A percentile compares a stretch with the other conserved stretches of the same genome.
phyloP scores from a whole-genome alignment of 2,329 filamentous ascomycete species.

The Calycina marina region DNA sequence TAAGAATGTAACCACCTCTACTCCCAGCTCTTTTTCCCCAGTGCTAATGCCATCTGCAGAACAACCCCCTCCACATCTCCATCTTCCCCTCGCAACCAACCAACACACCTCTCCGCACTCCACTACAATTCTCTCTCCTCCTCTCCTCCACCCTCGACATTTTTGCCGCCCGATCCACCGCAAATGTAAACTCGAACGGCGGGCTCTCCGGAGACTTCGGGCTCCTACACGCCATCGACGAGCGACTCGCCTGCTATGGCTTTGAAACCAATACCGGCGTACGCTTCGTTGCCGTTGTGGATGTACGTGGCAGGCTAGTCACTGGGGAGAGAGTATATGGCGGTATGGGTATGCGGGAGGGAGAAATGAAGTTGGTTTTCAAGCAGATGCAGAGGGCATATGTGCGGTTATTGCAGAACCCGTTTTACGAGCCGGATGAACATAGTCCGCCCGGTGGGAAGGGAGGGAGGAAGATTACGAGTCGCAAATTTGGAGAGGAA shows the following conservation, averaged over 20 bases:
- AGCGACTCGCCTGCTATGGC: constrained; percentile 84
- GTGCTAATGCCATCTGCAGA: constrained; percentile 35
- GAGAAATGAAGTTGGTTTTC: constrained; percentile 82
- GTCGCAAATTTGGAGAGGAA: constrained; percentile 65
- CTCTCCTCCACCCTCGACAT: constrained; percentile 86
- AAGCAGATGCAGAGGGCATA: constrained; percentile 88
- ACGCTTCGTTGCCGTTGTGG: constrained; percentile 78
- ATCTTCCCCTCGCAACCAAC: constrained; percentile 54
- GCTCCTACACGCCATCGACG: constrained; percentile 83
- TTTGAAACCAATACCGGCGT: constrained; percentile 94
- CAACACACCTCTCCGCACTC: constrained; percentile 42
- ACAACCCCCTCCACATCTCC: constrained; percentile 88
- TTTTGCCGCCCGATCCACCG: constrained; percentile 71
- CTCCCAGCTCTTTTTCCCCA: not conserved
- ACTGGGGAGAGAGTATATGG: constrained; percentile 18
- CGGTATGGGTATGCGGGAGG: constrained; percentile 60
- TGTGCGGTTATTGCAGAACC: constrained; percentile 76
- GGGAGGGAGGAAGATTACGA: constrained; percentile 60
- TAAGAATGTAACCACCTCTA: constrained; percentile 52
- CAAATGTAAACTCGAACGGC: constrained; percentile 38
- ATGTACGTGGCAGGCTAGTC: constrained; percentile 58
- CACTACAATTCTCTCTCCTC: constrained; percentile 84
- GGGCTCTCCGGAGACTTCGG: constrained; percentile 71
- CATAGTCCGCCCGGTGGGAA: constrained; percentile 44
- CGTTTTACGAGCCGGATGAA: constrained; percentile 85